Percentiles rank a stretch among this genome's conserved stretches.
Evolutionary conservation across 2,329 filamentous ascomycete species (phyloP).

Genomic region (Talaromyces amestolkiae): DNA sequence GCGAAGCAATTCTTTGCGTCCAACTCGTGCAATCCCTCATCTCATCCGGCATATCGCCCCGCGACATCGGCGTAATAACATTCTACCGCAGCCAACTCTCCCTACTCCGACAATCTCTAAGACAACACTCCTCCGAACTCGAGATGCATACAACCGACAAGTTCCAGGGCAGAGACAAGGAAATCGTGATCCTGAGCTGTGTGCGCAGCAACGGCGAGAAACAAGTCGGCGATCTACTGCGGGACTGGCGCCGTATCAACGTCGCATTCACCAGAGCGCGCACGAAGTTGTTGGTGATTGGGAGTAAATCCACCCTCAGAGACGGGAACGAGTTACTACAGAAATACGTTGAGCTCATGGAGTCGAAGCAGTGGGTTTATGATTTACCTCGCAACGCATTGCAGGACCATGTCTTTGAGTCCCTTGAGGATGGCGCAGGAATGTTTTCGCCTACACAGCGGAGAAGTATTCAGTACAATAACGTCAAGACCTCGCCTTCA

Average conservation of each 20-base stretch:
- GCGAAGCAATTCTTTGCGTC: constrained; percentile 73
- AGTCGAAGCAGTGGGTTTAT: constrained; percentile 73
- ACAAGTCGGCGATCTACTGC: constrained; percentile 84
- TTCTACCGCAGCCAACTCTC: constrained; percentile 93
- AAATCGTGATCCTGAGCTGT: constrained; percentile 80
- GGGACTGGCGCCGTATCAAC: constrained; percentile 90
- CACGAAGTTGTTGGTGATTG: constrained; percentile 85
- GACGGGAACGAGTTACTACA: constrained; percentile 69
- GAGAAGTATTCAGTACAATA: constrained; percentile 18
- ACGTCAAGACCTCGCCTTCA: constrained; percentile 15
- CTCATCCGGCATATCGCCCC: constrained; percentile 67
- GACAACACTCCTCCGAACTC: constrained; percentile 58
- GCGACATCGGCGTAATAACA: constrained; percentile 89
- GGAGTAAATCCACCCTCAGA: constrained; percentile 73
- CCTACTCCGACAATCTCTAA: constrained; percentile 71
- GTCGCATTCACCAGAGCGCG: constrained; percentile 92
- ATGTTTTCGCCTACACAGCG: constrained; percentile 23
- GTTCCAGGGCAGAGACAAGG: constrained; percentile 95
- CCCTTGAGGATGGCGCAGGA: constrained; percentile 15
- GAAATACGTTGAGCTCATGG: constrained; percentile 74
- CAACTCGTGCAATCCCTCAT: constrained; percentile 81
- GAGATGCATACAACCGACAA: constrained; percentile 97
- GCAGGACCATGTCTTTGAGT: constrained; percentile 67
- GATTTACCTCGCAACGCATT: constrained; percentile 65
- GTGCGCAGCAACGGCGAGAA: constrained; percentile 81